These are phyloP conservation scores for Filobasidium wieringae DNA, from an alignment of 768 basidiomycete species.

Conservation along the genomic window DNA sequence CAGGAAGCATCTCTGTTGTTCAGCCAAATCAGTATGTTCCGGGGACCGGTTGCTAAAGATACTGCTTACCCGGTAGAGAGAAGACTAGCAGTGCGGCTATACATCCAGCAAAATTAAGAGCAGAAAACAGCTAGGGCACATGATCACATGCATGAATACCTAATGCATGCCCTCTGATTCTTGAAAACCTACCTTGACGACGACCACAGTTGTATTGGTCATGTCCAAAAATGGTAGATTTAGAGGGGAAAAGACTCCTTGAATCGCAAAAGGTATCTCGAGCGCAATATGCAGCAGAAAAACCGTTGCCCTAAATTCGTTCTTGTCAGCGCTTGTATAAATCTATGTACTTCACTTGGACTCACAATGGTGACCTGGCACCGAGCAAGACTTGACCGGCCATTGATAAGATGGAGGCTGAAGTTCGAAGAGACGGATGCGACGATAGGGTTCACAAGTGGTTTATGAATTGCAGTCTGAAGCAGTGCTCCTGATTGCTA, in stretches of 20 bases:
- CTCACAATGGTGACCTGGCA: no score
- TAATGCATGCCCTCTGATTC: not conserved
- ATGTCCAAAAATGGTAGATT: conserved; percentile 62
- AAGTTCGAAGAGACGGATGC: no score
- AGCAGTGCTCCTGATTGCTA: no score
- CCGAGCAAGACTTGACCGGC: no score
- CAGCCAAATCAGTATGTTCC: not conserved
- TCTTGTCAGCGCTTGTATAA: no score
- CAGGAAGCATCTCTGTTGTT: conserved; percentile 60
- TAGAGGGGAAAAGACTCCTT: conserved; percentile 56
- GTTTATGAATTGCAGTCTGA: no score
- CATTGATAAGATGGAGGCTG: no score
- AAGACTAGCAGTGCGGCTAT: conserved; percentile 54
- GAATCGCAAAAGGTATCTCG: conserved; percentile 64
- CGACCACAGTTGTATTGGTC: conserved; percentile 65
- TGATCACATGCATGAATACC: not conserved
- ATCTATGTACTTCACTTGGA: no score
- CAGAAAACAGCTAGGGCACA: conserved; percentile 52
- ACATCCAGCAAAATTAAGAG: conserved; percentile 53
- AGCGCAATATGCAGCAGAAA: conserved; percentile 71
- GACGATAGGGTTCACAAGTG: no score
- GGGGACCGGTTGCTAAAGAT: not conserved
- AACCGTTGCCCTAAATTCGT: no score
- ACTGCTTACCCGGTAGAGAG: conserved; percentile 56
- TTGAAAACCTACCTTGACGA: conserved; percentile 52